Conservation (phyloP, 1,139 yeast species). For the Pichia terricola region DNA sequence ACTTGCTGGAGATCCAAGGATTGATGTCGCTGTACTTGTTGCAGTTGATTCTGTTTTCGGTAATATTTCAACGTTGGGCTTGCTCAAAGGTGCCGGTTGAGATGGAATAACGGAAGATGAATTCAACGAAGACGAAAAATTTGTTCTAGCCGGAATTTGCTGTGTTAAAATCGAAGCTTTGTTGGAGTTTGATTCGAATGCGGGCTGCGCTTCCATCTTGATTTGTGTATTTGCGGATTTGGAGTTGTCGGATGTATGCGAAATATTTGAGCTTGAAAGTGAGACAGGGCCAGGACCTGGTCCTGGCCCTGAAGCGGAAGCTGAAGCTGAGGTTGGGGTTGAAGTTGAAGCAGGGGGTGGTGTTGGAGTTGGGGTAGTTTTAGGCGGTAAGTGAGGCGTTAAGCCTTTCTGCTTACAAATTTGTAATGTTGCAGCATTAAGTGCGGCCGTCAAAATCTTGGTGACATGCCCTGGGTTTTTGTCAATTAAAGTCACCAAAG, state of each 20-base stretch:
- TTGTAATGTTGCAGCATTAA: conserved; percentile 68
- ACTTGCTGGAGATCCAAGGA: background rate
- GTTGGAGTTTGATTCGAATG: background rate
- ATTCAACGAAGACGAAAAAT: background rate
- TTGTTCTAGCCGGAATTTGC: too few relatives aligned
- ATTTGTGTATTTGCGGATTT: background rate
- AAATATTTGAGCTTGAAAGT: background rate
- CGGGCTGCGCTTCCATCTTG: background rate
- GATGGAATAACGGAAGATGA: background rate
- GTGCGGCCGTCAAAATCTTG: conserved; percentile 71
- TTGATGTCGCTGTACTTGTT: background rate
- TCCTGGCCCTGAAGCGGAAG: conserved; percentile 7
- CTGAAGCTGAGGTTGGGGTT: conserved; percentile 17
- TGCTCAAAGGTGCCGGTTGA: background rate
- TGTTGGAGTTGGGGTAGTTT: conserved; percentile 7
- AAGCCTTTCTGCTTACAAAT: conserved; percentile 33
- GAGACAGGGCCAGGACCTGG: too few relatives aligned
- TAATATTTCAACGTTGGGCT: background rate
- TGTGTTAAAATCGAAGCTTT: too few relatives aligned
- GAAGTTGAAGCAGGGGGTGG: conserved; percentile 2
- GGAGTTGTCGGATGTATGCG: background rate
- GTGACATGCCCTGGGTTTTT: conserved; percentile 84
- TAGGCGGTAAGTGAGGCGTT: conserved; percentile 15
- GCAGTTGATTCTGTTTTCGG: background rate
- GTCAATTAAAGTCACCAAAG: conserved; percentile 69